Percentiles rank a stretch among this genome's conserved stretches.
These are phyloP conservation scores for Lactarius indigo DNA, from an alignment of 768 basidiomycete species.

Conservation along the genomic window DNA sequence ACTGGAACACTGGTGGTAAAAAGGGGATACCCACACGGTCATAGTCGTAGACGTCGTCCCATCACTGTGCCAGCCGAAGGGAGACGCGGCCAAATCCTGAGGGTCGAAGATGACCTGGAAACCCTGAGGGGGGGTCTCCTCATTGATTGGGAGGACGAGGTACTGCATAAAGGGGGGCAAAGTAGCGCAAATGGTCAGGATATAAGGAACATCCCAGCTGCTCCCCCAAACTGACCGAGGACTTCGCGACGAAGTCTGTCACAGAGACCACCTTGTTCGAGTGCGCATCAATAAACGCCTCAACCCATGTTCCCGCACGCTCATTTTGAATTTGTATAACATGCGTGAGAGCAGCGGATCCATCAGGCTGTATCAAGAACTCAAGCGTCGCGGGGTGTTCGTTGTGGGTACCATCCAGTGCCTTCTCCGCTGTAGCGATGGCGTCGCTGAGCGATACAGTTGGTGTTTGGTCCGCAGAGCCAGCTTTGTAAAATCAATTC, in stretches of 20 bases:
- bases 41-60: constrained; percentile 36
- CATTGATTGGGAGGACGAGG: constrained; percentile 47
- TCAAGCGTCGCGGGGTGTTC: constrained; percentile 38
- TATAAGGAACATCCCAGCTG: not conserved
- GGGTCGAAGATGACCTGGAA: constrained; percentile 50
- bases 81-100: constrained; percentile 50
- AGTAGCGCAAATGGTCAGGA: not conserved
- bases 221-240: constrained; percentile 34
- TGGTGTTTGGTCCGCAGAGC: constrained; percentile 35
- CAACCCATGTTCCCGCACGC: constrained; percentile 45
- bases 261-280: constrained; percentile 49
- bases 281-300: constrained; percentile 58
- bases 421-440: constrained; percentile 37
- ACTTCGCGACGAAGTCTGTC: constrained; percentile 49
- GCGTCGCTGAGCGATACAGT: constrained; percentile 36
- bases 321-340: constrained; percentile 43
- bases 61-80: constrained; percentile 51
- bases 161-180: constrained; percentile 32
- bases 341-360: constrained; percentile 39
- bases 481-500: constrained; percentile 3
- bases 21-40: constrained; percentile 25
- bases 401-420: constrained; percentile 41
- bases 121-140: constrained; percentile 49
- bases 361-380: constrained; percentile 41
- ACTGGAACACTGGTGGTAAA: not conserved